These are phyloP conservation scores for Penicillium ucsense DNA, from an alignment of 495 filamentous ascomycete genomes.

Conservation along the genomic window DNA sequence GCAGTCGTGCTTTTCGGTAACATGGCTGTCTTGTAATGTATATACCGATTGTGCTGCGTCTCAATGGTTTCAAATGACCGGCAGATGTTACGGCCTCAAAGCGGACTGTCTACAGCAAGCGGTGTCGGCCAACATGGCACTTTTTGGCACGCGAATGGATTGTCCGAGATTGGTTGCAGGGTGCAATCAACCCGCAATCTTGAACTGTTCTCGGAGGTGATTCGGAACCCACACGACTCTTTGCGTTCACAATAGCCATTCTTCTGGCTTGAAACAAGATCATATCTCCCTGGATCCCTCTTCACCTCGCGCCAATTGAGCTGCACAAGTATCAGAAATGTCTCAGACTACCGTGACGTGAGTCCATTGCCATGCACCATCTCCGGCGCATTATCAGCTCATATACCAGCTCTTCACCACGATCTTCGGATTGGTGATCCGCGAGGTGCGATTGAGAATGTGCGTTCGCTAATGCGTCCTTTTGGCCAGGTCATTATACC, in stretches of 20 bases:
- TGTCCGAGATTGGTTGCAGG: constrained; percentile 12
- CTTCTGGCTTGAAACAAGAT: not conserved
- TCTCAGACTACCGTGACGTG: constrained; percentile 30
- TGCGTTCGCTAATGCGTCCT: no score
- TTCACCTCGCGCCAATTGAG: constrained; percentile 2
- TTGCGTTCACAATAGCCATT: not conserved
- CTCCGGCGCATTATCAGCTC: not conserved
- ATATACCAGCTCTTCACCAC: not conserved
- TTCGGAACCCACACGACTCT: constrained; percentile 2
- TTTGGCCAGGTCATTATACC: constrained; percentile 70
- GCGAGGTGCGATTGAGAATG: no score
- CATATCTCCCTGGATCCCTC: not conserved
- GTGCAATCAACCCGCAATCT: constrained; percentile 11
- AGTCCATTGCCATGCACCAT: constrained; percentile 5
- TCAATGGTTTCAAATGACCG: no score
- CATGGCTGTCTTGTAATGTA: no score
- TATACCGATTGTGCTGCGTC: no score
- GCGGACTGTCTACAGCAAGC: constrained; percentile 6
- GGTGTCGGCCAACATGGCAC: constrained; percentile 14
- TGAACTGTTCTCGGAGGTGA: constrained; percentile 4
- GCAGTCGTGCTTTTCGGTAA: no score
- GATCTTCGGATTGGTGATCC: no score
- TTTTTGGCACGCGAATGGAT: constrained; percentile 16
- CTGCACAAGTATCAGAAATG: constrained; percentile 18
- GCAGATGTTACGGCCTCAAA: no score